Conservation (phyloP, 768 basidiomycete genomes). For the Lactarius sanguifluus region DNA sequence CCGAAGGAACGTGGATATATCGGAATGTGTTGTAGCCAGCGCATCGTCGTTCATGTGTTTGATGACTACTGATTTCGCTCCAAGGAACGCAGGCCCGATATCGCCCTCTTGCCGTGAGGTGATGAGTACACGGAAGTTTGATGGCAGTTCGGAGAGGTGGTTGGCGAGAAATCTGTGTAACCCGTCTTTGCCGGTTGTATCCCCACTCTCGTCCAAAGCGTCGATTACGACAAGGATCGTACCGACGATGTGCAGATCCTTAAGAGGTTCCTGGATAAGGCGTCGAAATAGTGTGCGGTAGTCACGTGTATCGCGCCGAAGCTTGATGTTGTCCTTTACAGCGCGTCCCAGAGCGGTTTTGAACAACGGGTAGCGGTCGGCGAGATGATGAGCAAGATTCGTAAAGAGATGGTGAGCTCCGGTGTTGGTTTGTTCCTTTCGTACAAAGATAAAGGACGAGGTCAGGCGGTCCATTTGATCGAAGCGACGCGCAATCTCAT, state of each 20-base stretch:
- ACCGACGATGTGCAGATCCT: neutral
- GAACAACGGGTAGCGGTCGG: neutral
- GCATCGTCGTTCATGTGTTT: neutral
- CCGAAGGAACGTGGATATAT: neutral
- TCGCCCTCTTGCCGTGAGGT: neutral
- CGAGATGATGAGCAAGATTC: neutral
- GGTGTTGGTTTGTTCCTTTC: neutral
- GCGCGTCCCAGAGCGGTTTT: neutral
- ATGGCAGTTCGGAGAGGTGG: neutral
- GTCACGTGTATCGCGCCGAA: neutral
- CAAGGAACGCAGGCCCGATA: neutral
- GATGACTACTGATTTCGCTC: neutral
- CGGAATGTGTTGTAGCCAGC: neutral
- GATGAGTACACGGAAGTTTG: conserved; percentile 11
- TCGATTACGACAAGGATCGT: neutral
- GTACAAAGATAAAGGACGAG: neutral
- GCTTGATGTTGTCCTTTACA: neutral
- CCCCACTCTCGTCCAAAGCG: conserved; percentile 1
- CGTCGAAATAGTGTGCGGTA: neutral
- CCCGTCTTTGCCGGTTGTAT: neutral
- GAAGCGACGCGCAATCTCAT: conserved; percentile 1
- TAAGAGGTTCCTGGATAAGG: neutral
- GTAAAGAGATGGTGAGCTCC: neutral
- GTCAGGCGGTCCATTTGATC: neutral
- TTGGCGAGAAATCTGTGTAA: neutral